Conservation (phyloP, 2,329 filamentous ascomycete genomes). For the Karstenula rhodostoma region DNA sequence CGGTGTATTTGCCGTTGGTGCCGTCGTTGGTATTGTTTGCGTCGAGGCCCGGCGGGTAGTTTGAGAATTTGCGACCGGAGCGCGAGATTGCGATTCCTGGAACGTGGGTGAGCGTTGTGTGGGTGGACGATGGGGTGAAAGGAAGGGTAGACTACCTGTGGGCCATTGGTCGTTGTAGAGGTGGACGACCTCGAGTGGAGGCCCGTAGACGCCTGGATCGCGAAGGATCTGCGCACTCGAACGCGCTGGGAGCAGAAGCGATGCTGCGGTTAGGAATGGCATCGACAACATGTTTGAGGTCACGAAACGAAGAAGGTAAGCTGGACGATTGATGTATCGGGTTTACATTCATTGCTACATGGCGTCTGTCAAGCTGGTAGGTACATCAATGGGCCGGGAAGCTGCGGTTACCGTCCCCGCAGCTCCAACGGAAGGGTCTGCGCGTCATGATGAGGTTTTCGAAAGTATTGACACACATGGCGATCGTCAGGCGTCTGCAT, state of each 20-base stretch:
- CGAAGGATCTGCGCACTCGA: slow-evolving; percentile 28
- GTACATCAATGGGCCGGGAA: not conserved
- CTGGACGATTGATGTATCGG: not conserved
- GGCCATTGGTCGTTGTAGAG: slow-evolving; percentile 62
- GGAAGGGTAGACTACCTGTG: slow-evolving; percentile 49
- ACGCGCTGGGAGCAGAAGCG: slow-evolving; percentile 9
- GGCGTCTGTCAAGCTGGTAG: not conserved
- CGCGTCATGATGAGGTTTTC: slow-evolving; percentile 17
- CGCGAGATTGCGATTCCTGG: slow-evolving; percentile 61
- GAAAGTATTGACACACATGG: not conserved
- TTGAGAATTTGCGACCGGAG: slow-evolving; percentile 60
- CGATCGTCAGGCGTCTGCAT: not conserved
- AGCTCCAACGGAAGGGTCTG: not conserved
- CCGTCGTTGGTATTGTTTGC: slow-evolving; percentile 55
- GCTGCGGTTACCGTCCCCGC: not conserved
- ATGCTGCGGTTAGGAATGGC: not conserved
- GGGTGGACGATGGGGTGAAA: too few species aligned
- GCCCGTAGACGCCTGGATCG: slow-evolving; percentile 52
- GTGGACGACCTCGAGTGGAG: slow-evolving; percentile 58
- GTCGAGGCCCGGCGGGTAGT: slow-evolving; percentile 61
- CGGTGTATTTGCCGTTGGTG: slow-evolving; percentile 55
- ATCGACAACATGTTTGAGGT: not conserved
- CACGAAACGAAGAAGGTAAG: not conserved
- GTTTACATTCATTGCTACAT: not conserved
- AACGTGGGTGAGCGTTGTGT: too few species aligned